These are phyloP conservation scores for Hordeum marinum DNA, from an alignment of 176 grass and related monocot genomes.

Conservation along the genomic window DNA sequence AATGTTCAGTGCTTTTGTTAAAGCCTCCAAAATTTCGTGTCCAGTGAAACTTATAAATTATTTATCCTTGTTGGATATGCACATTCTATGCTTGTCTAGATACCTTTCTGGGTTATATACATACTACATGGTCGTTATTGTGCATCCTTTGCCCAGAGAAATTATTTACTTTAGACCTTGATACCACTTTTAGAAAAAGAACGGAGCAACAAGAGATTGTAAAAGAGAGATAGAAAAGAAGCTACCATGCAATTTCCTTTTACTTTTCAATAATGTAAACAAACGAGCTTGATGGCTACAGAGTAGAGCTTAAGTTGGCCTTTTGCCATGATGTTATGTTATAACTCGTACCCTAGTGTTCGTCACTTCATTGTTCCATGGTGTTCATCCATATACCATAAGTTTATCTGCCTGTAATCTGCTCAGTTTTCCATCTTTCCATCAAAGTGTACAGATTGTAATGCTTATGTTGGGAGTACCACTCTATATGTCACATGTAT, in stretches of 20 bases:
- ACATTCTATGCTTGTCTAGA: background rate
- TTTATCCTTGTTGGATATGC: slow-evolving; percentile 1
- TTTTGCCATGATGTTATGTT: background rate
- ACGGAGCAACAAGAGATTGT: background rate
- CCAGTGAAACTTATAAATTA: background rate
- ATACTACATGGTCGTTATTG: background rate
- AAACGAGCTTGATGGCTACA: background rate
- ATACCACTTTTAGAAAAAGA: background rate
- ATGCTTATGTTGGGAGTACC: background rate
- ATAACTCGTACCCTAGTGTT: background rate
- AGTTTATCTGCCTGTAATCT: background rate
- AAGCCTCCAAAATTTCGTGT: background rate
- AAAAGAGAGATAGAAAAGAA: background rate
- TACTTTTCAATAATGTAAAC: background rate
- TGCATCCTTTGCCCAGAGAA: background rate
- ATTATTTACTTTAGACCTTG: background rate
- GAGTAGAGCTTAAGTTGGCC: background rate
- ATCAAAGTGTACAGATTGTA: background rate
- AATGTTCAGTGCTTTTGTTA: background rate
- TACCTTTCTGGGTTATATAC: background rate
- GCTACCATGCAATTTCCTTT: background rate
- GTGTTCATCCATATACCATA: background rate
- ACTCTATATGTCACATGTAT: background rate
- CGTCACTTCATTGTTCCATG: background rate
- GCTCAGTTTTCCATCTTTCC: background rate